A percentile compares a stretch with the other conserved stretches of the same genome.
Evolutionary conservation across 192 early-diverging fungal species (phyloP).

Genomic region (Globomyces pollinis-pini): DNA sequence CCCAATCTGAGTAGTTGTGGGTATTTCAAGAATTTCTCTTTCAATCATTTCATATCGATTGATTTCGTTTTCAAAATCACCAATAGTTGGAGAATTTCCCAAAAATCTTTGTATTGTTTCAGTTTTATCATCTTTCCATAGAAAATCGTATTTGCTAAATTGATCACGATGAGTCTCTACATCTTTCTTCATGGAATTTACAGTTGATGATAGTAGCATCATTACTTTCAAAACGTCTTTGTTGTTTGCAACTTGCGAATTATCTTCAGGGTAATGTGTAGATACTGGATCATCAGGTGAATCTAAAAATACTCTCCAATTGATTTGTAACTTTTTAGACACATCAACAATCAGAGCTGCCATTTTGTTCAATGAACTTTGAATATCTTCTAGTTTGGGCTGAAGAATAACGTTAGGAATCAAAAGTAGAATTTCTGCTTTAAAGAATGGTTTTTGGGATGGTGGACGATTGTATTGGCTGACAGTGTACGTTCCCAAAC

Average conservation of each 20-base stretch:
- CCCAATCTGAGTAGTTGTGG: slow-evolving; percentile 51
- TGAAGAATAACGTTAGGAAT: slow-evolving; percentile 58
- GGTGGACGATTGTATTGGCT: slow-evolving; percentile 49
- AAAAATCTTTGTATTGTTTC: slow-evolving; percentile 57
- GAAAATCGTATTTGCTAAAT: slow-evolving; percentile 57
- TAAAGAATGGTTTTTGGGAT: slow-evolving; percentile 52
- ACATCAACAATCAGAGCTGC: slow-evolving; percentile 52
- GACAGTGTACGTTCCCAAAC: slow-evolving; percentile 49
- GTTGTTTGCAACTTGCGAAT: slow-evolving; percentile 58
- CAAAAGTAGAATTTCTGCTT: slow-evolving; percentile 48
- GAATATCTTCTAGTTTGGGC: slow-evolving; percentile 58
- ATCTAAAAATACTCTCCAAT: slow-evolving; percentile 44
- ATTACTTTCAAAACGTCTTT: slow-evolving; percentile 56
- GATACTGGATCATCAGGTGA: slow-evolving; percentile 34
- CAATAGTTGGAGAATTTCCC: slow-evolving; percentile 46
- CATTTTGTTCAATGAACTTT: slow-evolving; percentile 46
- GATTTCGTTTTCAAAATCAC: slow-evolving; percentile 57
- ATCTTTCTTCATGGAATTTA: slow-evolving; percentile 59
- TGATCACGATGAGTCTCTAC: slow-evolving; percentile 53
- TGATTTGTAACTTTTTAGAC: slow-evolving; percentile 46
- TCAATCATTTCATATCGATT: slow-evolving; percentile 56
- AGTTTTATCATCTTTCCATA: slow-evolving; percentile 59
- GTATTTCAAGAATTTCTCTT: slow-evolving; percentile 49
- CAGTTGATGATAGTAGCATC: slow-evolving; percentile 43
- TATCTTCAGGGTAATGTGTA: slow-evolving; percentile 46